These are phyloP conservation scores for Dryas octopetala DNA, from an alignment of 306 rosid species.

Conservation along the genomic window DNA sequence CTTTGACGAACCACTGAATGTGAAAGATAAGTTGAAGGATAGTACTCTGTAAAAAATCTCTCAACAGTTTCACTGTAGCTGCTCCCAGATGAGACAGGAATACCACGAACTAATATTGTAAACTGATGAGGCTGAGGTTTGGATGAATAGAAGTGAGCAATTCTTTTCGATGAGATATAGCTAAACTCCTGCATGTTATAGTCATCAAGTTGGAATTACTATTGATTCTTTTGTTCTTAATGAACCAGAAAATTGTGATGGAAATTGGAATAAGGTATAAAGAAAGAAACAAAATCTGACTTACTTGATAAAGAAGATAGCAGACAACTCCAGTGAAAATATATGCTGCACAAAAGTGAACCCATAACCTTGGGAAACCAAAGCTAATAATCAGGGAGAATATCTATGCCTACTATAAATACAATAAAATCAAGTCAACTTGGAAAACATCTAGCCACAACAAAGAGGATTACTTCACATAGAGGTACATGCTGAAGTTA, in stretches of 20 bases:
- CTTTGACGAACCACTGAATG: slow-evolving; percentile 56
- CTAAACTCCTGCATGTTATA: slow-evolving; percentile 55
- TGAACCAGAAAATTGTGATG: slow-evolving; percentile 17
- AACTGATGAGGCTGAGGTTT: slow-evolving; percentile 63
- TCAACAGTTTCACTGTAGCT: slow-evolving; percentile 64
- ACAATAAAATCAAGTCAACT: neutral
- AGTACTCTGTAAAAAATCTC: slow-evolving; percentile 63
- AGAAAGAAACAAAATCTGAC: slow-evolving; percentile 35
- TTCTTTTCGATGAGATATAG: slow-evolving; percentile 65
- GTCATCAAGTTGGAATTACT: slow-evolving; percentile 21
- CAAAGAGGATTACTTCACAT: neutral
- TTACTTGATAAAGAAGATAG: slow-evolving; percentile 79
- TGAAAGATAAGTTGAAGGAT: slow-evolving; percentile 77
- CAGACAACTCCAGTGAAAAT: slow-evolving; percentile 78
- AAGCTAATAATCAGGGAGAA: slow-evolving; percentile 36
- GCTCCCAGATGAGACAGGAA: slow-evolving; percentile 67
- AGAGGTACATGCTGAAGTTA: neutral
- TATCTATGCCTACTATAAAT: slow-evolving; percentile 14
- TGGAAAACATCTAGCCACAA: neutral
- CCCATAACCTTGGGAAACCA: slow-evolving; percentile 75
- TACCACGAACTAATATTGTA: slow-evolving; percentile 61
- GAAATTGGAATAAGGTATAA: neutral
- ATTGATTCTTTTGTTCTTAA: slow-evolving; percentile 6
- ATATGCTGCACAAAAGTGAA: slow-evolving; percentile 79
- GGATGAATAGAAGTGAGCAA: slow-evolving; percentile 52